Conservation (phyloP, 179 eudicot species). For the Gypsophila paniculata region DNA sequence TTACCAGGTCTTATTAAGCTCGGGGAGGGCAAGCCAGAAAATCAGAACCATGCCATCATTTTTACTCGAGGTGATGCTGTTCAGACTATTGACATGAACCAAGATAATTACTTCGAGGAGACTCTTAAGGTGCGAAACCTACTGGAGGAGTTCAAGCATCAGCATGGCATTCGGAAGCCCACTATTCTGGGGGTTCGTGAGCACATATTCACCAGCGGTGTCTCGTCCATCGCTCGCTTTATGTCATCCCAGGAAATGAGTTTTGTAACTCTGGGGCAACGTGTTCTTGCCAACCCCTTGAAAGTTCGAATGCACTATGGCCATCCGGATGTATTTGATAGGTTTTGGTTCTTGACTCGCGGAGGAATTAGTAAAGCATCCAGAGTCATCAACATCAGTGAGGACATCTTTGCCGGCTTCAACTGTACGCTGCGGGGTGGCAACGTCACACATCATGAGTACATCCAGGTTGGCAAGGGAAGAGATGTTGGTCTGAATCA, state of each 20-base stretch:
- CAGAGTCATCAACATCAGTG: slow-evolving; percentile 82
- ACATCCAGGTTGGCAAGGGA: slow-evolving; percentile 94
- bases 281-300: slow-evolving; percentile 89
- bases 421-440: slow-evolving; percentile 91
- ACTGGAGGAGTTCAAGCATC: slow-evolving; percentile 62
- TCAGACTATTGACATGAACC: slow-evolving; percentile 95
- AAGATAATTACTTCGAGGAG: slow-evolving; percentile 90
- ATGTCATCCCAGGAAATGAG: slow-evolving; percentile 94
- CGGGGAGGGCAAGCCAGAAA: slow-evolving; percentile 96
- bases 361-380: slow-evolving; percentile 97
- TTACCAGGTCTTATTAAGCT: slow-evolving; percentile 87
- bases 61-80: slow-evolving; percentile 92
- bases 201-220: slow-evolving; percentile 88
- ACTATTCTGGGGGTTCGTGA: slow-evolving; percentile 89
- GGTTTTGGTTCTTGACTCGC: slow-evolving; percentile 86
- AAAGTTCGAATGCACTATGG: slow-evolving; percentile 93
- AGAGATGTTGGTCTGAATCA: slow-evolving; percentile 95
- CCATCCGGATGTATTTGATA: slow-evolving; percentile 90
- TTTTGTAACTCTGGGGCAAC: slow-evolving; percentile 92
- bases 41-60: slow-evolving; percentile 92
- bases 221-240: slow-evolving; percentile 91
- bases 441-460: slow-evolving; percentile 88
- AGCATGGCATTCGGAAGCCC: slow-evolving; percentile 80
- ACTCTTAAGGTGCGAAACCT: slow-evolving; percentile 82
- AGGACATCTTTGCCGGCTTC: slow-evolving; percentile 96